phyloP scores from a whole-genome alignment of 257 asterid genomes.

The Solanum sejunctum region DNA sequence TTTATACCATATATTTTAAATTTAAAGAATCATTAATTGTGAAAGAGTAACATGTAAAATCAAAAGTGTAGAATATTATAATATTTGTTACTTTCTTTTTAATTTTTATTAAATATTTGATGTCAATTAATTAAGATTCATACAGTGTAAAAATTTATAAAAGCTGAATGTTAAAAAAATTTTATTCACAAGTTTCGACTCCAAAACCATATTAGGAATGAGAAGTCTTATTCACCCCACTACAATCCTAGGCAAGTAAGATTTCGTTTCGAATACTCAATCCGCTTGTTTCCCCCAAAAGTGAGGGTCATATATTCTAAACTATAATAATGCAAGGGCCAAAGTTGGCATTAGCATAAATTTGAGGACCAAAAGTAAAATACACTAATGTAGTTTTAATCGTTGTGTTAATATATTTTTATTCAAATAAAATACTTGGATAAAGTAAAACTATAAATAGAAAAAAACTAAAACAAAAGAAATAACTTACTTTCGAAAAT shows the following conservation, averaged over 20 bases:
- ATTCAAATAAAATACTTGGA: not conserved
- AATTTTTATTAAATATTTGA: rapidly evolving
- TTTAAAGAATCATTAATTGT: not conserved
- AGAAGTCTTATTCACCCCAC: not conserved
- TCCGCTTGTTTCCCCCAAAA: not conserved
- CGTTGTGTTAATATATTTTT: not conserved
- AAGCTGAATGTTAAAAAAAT: not conserved
- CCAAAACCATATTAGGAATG: not conserved
- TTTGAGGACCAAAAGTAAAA: not conserved
- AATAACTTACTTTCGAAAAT: not conserved
- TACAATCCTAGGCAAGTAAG: not conserved
- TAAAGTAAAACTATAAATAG: not conserved
- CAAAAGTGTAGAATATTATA: not conserved
- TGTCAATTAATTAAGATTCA: rapidly evolving
- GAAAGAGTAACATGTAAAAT: not conserved
- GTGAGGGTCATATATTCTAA: not conserved
- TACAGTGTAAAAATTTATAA: not conserved
- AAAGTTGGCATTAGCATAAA: not conserved
- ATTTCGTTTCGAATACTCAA: not conserved
- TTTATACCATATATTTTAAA: not conserved
- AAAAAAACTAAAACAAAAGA: not conserved
- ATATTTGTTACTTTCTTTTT: not conserved
- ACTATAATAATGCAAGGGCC: not conserved
- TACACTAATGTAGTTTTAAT: not conserved
- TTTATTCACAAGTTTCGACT: not conserved